A percentile compares a stretch with the other conserved stretches of the same genome.
Evolutionary conservation across 352 stramenopile species (phyloP).

Genomic region (Phytophthora aleatoria): DNA sequence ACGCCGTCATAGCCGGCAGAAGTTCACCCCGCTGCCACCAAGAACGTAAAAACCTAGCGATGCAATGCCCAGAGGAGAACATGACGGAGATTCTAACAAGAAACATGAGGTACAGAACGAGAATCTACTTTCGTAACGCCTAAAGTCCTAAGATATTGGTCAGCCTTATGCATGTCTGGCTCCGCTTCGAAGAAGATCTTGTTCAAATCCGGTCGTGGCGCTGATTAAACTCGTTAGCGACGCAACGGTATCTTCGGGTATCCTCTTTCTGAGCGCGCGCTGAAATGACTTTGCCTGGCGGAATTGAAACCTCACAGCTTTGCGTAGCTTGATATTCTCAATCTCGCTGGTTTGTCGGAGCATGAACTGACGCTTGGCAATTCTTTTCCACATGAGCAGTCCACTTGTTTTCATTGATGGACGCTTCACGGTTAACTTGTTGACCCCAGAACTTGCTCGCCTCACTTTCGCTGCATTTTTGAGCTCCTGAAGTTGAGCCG

Average conservation of each 20-base stretch:
- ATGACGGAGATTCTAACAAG: no score
- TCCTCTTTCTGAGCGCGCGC: not conserved
- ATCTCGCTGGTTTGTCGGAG: not conserved
- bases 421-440: not conserved
- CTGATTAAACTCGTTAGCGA: not conserved
- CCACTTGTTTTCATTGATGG: not conserved
- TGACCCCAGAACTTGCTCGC: not conserved
- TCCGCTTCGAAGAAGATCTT: no score
- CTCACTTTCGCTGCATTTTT: not conserved
- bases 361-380: not conserved
- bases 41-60: not conserved
- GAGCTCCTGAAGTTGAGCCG: not conserved
- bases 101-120: no score
- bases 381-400: not conserved
- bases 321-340: not conserved
- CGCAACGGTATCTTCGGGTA: not conserved
- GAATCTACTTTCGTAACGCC: not conserved
- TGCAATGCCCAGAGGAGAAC: no score
- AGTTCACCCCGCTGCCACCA: slow-evolving; percentile 40
- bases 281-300: not conserved
- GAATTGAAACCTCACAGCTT: not conserved
- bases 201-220: not conserved
- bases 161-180: not conserved
- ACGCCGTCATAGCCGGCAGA: slow-evolving; percentile 65
- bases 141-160: no score